phyloP scores from a whole-genome alignment of 2,329 filamentous ascomycete genomes.

The Colletotrichum cereale region DNA sequence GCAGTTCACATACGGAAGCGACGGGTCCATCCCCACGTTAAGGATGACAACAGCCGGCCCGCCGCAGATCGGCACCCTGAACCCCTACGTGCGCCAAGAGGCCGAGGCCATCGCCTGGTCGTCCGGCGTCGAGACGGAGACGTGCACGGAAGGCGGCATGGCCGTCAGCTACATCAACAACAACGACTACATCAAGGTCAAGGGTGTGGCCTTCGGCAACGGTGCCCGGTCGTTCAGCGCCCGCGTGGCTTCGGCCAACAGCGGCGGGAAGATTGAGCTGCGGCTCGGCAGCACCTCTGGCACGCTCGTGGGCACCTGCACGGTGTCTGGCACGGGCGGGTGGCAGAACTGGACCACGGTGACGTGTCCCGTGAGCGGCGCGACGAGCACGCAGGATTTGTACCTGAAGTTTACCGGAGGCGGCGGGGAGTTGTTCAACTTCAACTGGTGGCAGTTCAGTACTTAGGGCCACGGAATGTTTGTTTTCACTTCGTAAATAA shows the following conservation, averaged over 20 bases:
- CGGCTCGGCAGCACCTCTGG: conserved; percentile 45
- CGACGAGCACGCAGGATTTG: conserved; percentile 22
- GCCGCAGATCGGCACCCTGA: conserved; percentile 44
- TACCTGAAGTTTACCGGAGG: background rate
- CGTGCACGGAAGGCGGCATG: conserved; percentile 45
- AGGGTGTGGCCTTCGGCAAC: conserved; percentile 47
- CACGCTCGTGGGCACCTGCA: conserved; percentile 45
- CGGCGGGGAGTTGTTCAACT: conserved; percentile 37
- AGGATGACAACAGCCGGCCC: conserved; percentile 46
- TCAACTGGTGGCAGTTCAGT: conserved; percentile 47
- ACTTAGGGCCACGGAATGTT: background rate
- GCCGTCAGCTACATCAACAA: conserved; percentile 46
- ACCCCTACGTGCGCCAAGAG: conserved; percentile 47
- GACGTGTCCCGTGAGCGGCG: conserved; percentile 42
- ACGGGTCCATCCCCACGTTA: conserved; percentile 47
- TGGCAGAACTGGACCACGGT: conserved; percentile 45
- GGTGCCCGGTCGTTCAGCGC: conserved; percentile 45
- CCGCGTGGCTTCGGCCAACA: conserved; percentile 40
- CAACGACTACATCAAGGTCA: conserved; percentile 50
- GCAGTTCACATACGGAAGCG: conserved; percentile 25
- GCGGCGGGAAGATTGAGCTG: conserved; percentile 47
- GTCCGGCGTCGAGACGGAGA: conserved; percentile 44
- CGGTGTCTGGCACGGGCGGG: conserved; percentile 46
- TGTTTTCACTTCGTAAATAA: no score
- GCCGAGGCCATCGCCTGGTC: conserved; percentile 49